Evolutionary conservation across 306 rosid species (phyloP).

Genomic region (Dicorynia guianensis): DNA sequence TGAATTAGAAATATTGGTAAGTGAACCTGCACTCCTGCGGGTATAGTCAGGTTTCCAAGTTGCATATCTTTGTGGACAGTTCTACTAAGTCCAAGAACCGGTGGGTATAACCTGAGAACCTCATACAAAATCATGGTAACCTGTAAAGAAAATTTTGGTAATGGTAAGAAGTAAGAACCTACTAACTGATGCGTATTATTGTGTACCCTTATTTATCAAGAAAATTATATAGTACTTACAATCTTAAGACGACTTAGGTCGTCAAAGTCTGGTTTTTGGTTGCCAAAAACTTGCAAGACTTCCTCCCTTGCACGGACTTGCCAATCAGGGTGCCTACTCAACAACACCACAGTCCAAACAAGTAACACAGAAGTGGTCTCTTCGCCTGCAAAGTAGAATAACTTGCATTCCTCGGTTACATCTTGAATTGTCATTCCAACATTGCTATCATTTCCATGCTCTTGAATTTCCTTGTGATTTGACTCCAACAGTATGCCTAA

Average conservation of each 20-base stretch:
- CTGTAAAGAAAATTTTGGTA: constrained; percentile 23
- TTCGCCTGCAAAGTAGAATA: constrained; percentile 47
- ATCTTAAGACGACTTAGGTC: constrained; percentile 46
- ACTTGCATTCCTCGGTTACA: constrained; percentile 45
- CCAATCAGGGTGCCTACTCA: constrained; percentile 38
- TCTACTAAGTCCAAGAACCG: neutral
- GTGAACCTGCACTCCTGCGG: constrained; percentile 32
- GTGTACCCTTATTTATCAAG: neutral
- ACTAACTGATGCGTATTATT: neutral
- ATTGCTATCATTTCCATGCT: constrained; percentile 39
- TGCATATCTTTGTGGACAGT: constrained; percentile 18
- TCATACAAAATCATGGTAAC: constrained; percentile 48
- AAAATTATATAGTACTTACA: constrained; percentile 31
- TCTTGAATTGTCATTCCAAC: constrained; percentile 61
- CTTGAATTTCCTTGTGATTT: constrained; percentile 33
- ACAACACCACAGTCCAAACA: constrained; percentile 45
- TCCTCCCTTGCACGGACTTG: constrained; percentile 49
- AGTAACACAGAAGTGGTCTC: constrained; percentile 48
- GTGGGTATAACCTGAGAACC: constrained; percentile 50
- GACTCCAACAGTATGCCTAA: constrained; percentile 38
- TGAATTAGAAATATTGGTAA: constrained; percentile 30
- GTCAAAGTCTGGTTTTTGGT: constrained; percentile 40
- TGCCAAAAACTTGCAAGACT: constrained; percentile 43
- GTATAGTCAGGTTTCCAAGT: constrained; percentile 37
- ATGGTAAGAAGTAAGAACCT: neutral